Base-by-base conservation (phyloP, 179 eudicot genomes). In the Amaranthus tricolor region DNA sequence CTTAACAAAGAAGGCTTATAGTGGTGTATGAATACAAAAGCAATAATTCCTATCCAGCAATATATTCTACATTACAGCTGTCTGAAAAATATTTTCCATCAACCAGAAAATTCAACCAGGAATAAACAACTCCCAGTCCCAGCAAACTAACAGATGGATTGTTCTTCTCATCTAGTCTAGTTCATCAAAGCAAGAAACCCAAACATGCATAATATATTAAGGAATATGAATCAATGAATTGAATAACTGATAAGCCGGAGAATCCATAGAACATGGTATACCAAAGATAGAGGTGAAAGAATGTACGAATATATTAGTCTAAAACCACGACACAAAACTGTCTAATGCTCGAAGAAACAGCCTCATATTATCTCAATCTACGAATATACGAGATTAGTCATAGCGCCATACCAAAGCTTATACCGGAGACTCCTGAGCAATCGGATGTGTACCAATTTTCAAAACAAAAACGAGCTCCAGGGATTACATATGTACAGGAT, bases 401-500 rank as follows among this genome's bases (percentile, higher is more conserved):
- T 58, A 31, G 40, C 0, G 76, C 70, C 80, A 70, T 77, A 78
- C 85, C 82, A 19, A 31, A 72, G 45, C 71, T 68, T 51, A 54
- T 68, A 61, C 71, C 48, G 48, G 52, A 44, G 70, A 74, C 66
- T 76, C 66, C 59, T 69, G 45, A 57, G 50, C 43, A 31, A 68
- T 57, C 43, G 73, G 73, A 76, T 84, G 76, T 81, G 71, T 74
- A 81, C 85, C 81, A 70, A 66, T 63, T 55, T 77, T 72, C 19
- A 76, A 47, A 72, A 62, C 76, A 74, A 82, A 81, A 78, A 53
- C 47, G 78, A 70, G 82, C 80, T 65, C 77, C 74, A 54, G 66
- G 77, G 73, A 81, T 40, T 31, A 31, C 48, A 65, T 84, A 84
- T 81, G 72, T 84, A 84, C 87, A 84, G 47, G 71, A 68, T 16